Conservation (phyloP, 169 alveolate genomes). For the Cryptosporidium canis region DNA sequence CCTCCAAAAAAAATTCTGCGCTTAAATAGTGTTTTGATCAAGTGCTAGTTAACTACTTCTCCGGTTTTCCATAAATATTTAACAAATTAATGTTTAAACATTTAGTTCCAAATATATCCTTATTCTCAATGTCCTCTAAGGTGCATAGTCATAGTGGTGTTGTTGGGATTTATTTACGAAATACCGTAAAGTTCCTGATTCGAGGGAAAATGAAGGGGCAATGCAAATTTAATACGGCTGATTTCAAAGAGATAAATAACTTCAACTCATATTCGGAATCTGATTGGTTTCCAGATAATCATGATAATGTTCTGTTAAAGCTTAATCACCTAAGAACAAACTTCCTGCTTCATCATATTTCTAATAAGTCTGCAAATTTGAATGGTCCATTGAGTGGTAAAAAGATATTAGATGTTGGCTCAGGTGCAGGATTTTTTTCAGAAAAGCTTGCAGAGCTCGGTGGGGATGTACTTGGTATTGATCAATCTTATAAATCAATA, state of each 20-base stretch:
- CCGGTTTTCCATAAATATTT: not conserved
- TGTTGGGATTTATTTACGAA: not conserved
- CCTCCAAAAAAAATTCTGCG: not conserved
- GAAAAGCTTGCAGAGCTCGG: constrained; percentile 8
- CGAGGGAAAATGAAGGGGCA: not conserved
- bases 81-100: not conserved
- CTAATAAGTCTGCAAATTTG: constrained; percentile 1
- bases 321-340: not conserved
- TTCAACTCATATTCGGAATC: not conserved
- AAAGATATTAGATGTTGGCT: constrained; percentile 31
- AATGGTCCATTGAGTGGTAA: not conserved
- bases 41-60: not conserved
- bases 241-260: not conserved
- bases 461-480: not conserved
- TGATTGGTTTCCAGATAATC: not conserved
- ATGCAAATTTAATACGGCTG: not conserved
- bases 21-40: not conserved
- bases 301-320: not conserved
- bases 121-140: not conserved
- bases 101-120: not conserved
- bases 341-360: not conserved
- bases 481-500: not conserved
- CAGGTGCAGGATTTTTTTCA: not conserved
- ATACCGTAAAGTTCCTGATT: not conserved
- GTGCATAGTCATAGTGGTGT: not conserved